Evolutionary conservation across 345 rosid genomes (phyloP).

Genomic region (Hibiscus syriacus): DNA sequence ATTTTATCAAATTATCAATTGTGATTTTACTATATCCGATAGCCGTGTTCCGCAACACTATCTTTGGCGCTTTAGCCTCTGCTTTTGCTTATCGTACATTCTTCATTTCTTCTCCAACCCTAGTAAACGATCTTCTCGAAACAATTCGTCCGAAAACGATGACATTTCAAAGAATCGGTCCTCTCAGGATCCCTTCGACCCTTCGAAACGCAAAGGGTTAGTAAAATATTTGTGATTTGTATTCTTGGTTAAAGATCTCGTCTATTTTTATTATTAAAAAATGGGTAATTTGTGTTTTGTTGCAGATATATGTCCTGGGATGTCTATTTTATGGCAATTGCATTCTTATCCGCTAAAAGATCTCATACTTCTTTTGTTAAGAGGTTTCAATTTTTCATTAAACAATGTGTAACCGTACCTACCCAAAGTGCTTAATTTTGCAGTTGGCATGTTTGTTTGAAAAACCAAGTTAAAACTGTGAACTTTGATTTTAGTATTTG

Average conservation of each 20-base stretch:
- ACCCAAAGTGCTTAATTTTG: slow-evolving; percentile 8
- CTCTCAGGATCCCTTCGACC: slow-evolving; percentile 43
- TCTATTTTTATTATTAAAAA: too few species aligned
- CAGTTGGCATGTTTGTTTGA: neutral
- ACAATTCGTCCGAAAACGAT: slow-evolving; percentile 25
- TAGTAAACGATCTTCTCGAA: slow-evolving; percentile 20
- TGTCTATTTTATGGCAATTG: slow-evolving; percentile 92
- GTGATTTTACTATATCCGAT: too few species aligned
- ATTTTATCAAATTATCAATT: too few species aligned
- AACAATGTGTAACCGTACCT: neutral
- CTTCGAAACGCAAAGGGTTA: slow-evolving; percentile 73
- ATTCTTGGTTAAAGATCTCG: neutral
- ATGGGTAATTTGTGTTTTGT: neutral
- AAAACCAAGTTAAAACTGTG: neutral
- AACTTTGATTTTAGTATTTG: slow-evolving; percentile 10
- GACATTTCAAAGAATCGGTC: slow-evolving; percentile 26
- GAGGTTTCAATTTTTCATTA: neutral
- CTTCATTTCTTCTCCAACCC: slow-evolving; percentile 38
- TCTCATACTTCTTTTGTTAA: slow-evolving; percentile 30
- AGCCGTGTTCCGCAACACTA: too few species aligned
- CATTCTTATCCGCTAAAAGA: too few species aligned
- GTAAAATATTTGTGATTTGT: slow-evolving; percentile 6
- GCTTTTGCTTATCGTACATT: slow-evolving; percentile 47
- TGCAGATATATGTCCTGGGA: slow-evolving; percentile 86
- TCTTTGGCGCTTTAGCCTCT: slow-evolving; percentile 60